Evolutionary conservation across 2,329 filamentous ascomycete species (phyloP).

Genomic region (Bipolaris cookei): DNA sequence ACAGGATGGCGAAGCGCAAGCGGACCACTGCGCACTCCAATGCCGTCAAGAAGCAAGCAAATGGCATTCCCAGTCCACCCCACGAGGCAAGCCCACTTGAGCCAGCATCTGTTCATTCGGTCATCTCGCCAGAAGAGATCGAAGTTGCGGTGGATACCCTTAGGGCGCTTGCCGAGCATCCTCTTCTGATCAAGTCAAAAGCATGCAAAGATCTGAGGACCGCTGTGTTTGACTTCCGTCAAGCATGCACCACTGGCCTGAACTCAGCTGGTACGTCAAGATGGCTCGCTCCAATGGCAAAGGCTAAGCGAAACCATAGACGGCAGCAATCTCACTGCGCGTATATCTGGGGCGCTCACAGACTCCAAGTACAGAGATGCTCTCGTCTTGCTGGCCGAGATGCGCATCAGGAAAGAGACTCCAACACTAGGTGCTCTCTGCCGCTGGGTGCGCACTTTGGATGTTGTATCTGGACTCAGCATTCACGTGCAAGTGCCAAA

Average conservation of each 20-base stretch:
- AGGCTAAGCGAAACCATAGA: conserved; percentile 42
- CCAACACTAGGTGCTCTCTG: conserved; percentile 73
- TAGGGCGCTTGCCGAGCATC: conserved; percentile 63
- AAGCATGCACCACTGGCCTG: conserved; percentile 70
- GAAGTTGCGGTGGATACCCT: conserved; percentile 72
- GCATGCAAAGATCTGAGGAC: conserved; percentile 69
- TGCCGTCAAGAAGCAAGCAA: conserved; percentile 32
- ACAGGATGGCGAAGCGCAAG: conserved; percentile 39
- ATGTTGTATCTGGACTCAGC: conserved; percentile 70
- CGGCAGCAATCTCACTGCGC: conserved; percentile 68
- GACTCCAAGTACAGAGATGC: conserved; percentile 72
- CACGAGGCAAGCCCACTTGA: conserved; percentile 42
- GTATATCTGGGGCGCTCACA: conserved; percentile 69
- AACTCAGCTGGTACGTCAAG: conserved; percentile 59
- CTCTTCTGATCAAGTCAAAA: conserved; percentile 70
- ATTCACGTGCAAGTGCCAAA: conserved; percentile 57
- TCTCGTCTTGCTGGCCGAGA: conserved; percentile 69
- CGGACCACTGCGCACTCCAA: conserved; percentile 30
- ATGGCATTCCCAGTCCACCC: conserved; percentile 36
- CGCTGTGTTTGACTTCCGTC: conserved; percentile 72
- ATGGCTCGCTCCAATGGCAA: background rate
- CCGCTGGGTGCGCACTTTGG: conserved; percentile 74
- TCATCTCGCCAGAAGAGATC: conserved; percentile 69
- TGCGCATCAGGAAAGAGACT: conserved; percentile 69
- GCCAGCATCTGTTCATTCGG: conserved; percentile 59